phyloP scores from a whole-genome alignment of 495 filamentous ascomycete genomes.

The Penicillium tannophilum region DNA sequence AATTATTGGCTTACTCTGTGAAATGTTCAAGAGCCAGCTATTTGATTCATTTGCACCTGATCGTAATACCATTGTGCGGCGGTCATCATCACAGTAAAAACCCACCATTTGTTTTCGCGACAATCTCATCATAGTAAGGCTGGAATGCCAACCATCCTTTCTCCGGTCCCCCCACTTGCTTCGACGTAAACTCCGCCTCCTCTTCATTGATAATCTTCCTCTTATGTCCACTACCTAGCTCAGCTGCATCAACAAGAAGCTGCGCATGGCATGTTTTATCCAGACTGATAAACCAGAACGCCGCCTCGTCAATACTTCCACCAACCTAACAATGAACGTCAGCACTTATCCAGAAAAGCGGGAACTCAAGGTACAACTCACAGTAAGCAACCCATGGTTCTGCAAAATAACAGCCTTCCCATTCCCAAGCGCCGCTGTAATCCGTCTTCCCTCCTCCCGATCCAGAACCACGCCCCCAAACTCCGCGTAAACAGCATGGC shows the following conservation, averaged over 20 bases:
- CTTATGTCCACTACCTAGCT: conserved; percentile 42
- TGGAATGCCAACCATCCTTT: conserved; percentile 21
- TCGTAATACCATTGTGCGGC: no score
- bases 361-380: conserved; percentile 55
- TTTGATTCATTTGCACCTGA: not conserved
- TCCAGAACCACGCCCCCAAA: conserved; percentile 55
- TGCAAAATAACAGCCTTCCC: conserved; percentile 54
- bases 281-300: conserved; percentile 51
- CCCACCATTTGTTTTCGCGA: conserved; percentile 15
- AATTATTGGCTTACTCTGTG: not conserved
- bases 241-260: conserved; percentile 56
- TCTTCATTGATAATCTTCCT: conserved; percentile 44
- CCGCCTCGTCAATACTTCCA: conserved; percentile 8
- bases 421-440: conserved; percentile 57
- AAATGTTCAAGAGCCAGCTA: not conserved
- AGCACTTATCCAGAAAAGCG: conserved; percentile 29
- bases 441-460: conserved; percentile 53
- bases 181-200: conserved; percentile 16
- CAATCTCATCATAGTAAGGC: conserved; percentile 18
- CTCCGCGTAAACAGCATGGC: conserved; percentile 39
- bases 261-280: conserved; percentile 62
- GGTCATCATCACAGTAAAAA: conserved; percentile 1
- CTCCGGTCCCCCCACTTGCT: conserved; percentile 14
- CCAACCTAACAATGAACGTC: not conserved
- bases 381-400: conserved; percentile 62